Evolutionary conservation across 2,329 filamentous ascomycete genomes (phyloP).

Genomic region (Fusarium sp.): DNA sequence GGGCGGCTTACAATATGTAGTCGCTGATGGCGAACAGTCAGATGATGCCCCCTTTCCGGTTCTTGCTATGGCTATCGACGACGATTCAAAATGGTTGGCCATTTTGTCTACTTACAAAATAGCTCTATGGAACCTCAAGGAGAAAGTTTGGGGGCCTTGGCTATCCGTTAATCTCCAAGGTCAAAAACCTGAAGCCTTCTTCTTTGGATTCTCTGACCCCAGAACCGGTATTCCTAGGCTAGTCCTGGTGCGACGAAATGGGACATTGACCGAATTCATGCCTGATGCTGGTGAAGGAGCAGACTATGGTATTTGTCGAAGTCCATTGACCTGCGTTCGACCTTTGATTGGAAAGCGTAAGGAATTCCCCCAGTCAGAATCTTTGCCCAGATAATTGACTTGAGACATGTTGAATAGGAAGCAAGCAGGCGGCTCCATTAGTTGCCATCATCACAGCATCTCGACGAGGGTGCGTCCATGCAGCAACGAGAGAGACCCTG

Average conservation of each 20-base stretch:
- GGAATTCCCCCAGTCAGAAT: constrained; percentile 25
- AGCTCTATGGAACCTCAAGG: constrained; percentile 73
- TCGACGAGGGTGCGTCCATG: constrained; percentile 65
- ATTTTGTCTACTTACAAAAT: constrained; percentile 73
- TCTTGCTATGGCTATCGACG: constrained; percentile 75
- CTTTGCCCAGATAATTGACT: not conserved
- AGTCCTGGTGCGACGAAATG: constrained; percentile 75
- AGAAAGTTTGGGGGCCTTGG: constrained; percentile 69
- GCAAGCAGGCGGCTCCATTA: constrained; percentile 23
- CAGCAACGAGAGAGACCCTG: constrained; percentile 58
- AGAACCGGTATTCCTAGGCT: constrained; percentile 61
- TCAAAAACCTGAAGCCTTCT: constrained; percentile 73
- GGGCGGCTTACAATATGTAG: constrained; percentile 59
- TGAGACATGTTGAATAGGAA: constrained; percentile 12
- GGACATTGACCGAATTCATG: constrained; percentile 72
- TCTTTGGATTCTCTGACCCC: constrained; percentile 67
- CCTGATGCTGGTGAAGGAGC: constrained; percentile 59
- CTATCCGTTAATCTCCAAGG: constrained; percentile 65
- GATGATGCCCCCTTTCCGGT: constrained; percentile 70
- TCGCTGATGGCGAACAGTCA: constrained; percentile 58
- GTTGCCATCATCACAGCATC: constrained; percentile 62
- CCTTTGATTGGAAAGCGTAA: constrained; percentile 63
- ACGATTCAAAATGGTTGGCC: constrained; percentile 75
- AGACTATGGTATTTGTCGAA: constrained; percentile 66
- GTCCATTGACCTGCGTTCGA: constrained; percentile 66